Conservation (phyloP, 805 yeast species). For the Schwanniomyces vanrijiae region DNA sequence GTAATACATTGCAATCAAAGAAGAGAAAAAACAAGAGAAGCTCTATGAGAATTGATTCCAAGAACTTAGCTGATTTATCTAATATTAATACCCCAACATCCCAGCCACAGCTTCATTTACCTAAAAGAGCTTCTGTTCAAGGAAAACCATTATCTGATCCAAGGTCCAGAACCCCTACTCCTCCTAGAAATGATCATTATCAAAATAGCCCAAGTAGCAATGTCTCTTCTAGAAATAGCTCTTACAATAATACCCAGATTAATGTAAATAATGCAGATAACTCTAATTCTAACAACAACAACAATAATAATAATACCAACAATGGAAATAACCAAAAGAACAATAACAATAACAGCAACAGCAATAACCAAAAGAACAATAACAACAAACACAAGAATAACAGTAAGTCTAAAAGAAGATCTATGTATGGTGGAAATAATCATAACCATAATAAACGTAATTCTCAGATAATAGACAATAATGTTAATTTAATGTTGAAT, state of each 20-base stretch:
- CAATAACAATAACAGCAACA: constrained; percentile 5
- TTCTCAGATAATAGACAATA: constrained; percentile 5
- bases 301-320: constrained; percentile 2
- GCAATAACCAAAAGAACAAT: constrained; percentile 6
- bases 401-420: constrained; percentile 26
- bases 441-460: constrained; percentile 7
- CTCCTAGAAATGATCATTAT: constrained; percentile 15
- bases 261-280: constrained; percentile 2
- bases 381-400: constrained; percentile 4
- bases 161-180: constrained; percentile 24
- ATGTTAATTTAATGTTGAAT: constrained; percentile 1
- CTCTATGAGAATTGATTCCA: constrained; percentile 29
- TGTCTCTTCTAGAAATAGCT: constrained; percentile 3
- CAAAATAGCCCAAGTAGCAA: constrained; percentile 7
- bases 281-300: constrained; percentile 1
- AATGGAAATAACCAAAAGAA: constrained; percentile 1
- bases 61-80: constrained; percentile 17
- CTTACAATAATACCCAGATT: not conserved
- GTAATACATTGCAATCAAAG: constrained; percentile 19
- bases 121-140: constrained; percentile 11
- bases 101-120: constrained; percentile 16
- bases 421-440: constrained; percentile 28
- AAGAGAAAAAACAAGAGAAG: constrained; percentile 35
- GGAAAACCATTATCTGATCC: not conserved
- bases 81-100: constrained; percentile 16